These are phyloP conservation scores for Mycena haematopus DNA, from an alignment of 768 basidiomycete genomes.

Conservation along the genomic window DNA sequence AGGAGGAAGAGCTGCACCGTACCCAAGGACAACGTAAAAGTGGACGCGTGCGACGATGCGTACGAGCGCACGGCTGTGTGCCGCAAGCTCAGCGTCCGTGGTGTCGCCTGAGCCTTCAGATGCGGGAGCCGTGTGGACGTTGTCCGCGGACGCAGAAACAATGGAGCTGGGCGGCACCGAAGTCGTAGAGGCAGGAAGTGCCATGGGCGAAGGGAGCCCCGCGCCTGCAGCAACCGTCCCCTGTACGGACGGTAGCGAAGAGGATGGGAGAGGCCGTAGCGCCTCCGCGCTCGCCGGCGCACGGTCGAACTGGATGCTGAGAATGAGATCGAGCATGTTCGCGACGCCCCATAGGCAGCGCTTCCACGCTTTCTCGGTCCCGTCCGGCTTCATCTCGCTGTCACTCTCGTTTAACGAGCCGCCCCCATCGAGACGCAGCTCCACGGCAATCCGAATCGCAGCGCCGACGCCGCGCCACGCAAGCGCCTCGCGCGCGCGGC, in stretches of 20 bases:
- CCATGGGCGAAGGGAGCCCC: conserved; percentile 5
- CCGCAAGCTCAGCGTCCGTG: conserved; percentile 27
- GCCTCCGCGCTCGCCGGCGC: conserved; percentile 34
- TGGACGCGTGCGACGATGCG: conserved; percentile 37
- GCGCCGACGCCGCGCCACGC: conserved; percentile 38
- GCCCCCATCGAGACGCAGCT: conserved; percentile 10
- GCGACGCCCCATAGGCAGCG: conserved; percentile 35
- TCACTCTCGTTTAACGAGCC: neutral
- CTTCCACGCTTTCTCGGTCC: conserved; percentile 23
- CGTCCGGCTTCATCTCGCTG: neutral
- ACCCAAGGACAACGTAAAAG: conserved; percentile 36
- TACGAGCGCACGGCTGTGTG: conserved; percentile 31
- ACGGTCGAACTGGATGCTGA: conserved; percentile 38
- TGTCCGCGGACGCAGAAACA: neutral
- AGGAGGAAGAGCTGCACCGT: neutral
- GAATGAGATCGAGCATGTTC: conserved; percentile 35
- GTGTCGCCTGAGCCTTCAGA: neutral
- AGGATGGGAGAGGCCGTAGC: conserved; percentile 19
- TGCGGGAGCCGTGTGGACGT: neutral
- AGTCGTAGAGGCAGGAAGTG: neutral
- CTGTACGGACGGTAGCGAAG: neutral
- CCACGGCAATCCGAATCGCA: conserved; percentile 4
- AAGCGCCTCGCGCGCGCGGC: conserved; percentile 36
- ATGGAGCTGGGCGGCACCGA: neutral
- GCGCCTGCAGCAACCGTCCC: neutral